Evolutionary conservation across 768 basidiomycete species (phyloP).

Genomic region (Xerocomellus amylosporus): DNA sequence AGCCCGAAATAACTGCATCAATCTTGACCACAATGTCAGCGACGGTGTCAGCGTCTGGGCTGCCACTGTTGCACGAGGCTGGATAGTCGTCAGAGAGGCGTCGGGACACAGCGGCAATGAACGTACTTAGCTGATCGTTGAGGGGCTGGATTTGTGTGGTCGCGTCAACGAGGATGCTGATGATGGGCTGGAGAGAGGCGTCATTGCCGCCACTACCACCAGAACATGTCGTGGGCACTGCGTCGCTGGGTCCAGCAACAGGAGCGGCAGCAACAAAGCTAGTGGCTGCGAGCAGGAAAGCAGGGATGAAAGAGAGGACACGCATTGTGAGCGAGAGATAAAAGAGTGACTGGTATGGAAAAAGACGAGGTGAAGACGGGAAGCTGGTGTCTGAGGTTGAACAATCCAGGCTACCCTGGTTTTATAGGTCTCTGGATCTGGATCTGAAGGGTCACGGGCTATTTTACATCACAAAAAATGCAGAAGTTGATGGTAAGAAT

Average conservation of each 20-base stretch:
- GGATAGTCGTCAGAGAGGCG: neutral
- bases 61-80: neutral
- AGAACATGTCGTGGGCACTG: neutral
- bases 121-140: conserved; percentile 1
- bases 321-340: conserved; percentile 20
- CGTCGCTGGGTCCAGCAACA: neutral
- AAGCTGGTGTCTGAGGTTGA: neutral
- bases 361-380: neutral
- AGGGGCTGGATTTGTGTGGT: neutral
- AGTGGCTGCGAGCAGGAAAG: conserved; percentile 14
- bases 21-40: conserved; percentile 2
- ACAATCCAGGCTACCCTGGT: neutral
- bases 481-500: no score
- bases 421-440: no score
- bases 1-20: neutral
- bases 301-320: conserved; percentile 25
- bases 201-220: neutral
- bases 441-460: neutral
- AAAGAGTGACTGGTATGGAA: conserved; percentile 11
- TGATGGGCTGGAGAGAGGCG: conserved; percentile 1
- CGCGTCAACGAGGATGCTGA: neutral
- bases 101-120: accelerated
- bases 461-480: no score
- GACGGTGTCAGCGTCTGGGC: neutral
- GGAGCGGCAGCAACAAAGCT: conserved; percentile 21